These are phyloP conservation scores for Blastobotrys serpentis DNA, from an alignment of 1,139 yeast genomes.

Conservation along the genomic window DNA sequence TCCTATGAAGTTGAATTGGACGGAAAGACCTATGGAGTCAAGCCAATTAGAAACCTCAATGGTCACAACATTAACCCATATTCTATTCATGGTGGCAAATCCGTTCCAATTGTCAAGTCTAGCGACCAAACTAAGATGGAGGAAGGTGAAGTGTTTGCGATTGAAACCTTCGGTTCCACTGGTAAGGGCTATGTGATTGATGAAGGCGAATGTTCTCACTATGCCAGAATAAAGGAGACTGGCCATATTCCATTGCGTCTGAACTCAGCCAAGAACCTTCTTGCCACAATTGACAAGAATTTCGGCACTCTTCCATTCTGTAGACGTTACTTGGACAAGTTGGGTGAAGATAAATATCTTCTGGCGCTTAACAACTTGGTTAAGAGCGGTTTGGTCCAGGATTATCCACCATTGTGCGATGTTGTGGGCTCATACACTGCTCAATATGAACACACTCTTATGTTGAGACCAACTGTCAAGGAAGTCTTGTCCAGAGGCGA, in stretches of 20 bases:
- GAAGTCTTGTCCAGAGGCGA: conserved; percentile 96
- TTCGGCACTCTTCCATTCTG: conserved; percentile 97
- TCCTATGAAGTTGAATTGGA: conserved; percentile 87
- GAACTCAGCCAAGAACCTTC: conserved; percentile 64
- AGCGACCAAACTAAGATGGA: conserved; percentile 97
- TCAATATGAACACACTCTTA: conserved; percentile 90
- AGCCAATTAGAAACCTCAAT: conserved; percentile 85
- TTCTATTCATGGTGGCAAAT: conserved; percentile 89
- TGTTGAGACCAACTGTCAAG: conserved; percentile 86
- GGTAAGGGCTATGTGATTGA: conserved; percentile 87
- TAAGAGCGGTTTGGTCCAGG: conserved; percentile 81
- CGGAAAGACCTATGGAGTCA: conserved; percentile 82
- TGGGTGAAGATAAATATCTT: conserved; percentile 89
- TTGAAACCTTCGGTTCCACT: conserved; percentile 96
- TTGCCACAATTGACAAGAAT: conserved; percentile 66
- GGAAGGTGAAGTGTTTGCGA: conserved; percentile 97
- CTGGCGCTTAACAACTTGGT: conserved; percentile 87
- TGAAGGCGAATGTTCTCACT: conserved; percentile 94
- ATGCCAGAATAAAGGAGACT: conserved; percentile 61
- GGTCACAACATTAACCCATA: conserved; percentile 90
- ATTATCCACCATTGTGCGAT: conserved; percentile 95
- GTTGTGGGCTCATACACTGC: conserved; percentile 87
- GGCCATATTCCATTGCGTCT: conserved; percentile 54
- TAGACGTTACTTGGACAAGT: conserved; percentile 85
- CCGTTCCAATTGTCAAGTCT: conserved; percentile 92